Evolutionary conservation across 208 protist species (phyloP), one percentile per base, ranked within the genome.

Genomic region (Acanthamoeba sp.): DNA sequence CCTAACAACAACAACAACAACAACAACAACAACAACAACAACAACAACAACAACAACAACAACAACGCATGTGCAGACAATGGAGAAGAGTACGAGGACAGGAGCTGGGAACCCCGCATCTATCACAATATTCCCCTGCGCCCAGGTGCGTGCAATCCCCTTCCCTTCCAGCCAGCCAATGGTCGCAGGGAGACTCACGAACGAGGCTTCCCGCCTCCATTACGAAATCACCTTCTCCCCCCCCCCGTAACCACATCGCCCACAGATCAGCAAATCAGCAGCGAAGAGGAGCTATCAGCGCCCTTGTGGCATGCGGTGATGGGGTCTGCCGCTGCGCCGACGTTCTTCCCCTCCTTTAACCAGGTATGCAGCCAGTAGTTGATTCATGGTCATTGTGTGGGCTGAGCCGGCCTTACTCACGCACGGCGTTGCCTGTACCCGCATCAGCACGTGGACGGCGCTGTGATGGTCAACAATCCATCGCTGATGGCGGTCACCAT

Each of bases 311-410:
- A 88, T 38, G 42, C 48, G 1, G 80, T 88, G 45, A 88, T 88
- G 80, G 80, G 48, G 14, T 88, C 80, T 12, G 80, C 80, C 9
- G 80, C 80, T 12, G 80, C 80, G 2, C 80, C 80, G 1, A 88
- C 50, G 4, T 88, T 88, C 45, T 88, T 88, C 50, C 80, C 80
- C n/a, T 88, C 80, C 80, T 88, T 88, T n/a, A 55, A 88, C 24
- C 59, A 88, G 71, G 71, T 80, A 38, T 3, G 34, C 14, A 27
- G 29, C 62, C n/a, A 12, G 12, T 62, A 22, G 16, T 22, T 62
- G 16, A 62, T 27, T 69, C 20, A 36, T 22, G 62, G 20, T 22
- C 29, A 69, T 32, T 69, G n/a, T n/a, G n/a, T n/a, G n/a, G n/a
- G n/a, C n/a, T n/a, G n/a, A n/a, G n/a, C n/a, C n/a, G n/a, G n/a